phyloP scores from a whole-genome alignment of 1,284 basidiomycete genomes.

The Irpex sp. region DNA sequence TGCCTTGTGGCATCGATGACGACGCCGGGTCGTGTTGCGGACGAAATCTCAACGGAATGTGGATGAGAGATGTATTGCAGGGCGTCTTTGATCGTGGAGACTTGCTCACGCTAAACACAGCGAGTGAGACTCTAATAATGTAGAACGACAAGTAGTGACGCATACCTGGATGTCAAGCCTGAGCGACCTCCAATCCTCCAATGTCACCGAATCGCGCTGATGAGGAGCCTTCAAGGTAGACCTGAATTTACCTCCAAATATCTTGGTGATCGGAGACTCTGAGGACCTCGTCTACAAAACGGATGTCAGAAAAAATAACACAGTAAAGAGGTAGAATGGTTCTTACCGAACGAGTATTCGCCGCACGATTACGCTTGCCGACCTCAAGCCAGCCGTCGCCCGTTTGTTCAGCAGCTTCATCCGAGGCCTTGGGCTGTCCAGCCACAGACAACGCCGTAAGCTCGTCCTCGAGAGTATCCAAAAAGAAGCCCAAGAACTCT shows the following conservation, averaged over 20 bases:
- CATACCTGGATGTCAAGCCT: slow-evolving; percentile 85
- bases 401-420: slow-evolving; percentile 35
- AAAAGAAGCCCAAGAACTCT: slow-evolving; percentile 97
- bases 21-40: slow-evolving; percentile 50
- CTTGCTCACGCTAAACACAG: slow-evolving; percentile 56
- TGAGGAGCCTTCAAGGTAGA: slow-evolving; percentile 81
- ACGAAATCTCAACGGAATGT: slow-evolving; percentile 77
- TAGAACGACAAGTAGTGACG: slow-evolving; percentile 2
- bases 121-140: not conserved
- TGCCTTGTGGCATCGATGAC: slow-evolving; percentile 85
- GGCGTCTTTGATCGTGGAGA: slow-evolving; percentile 83
- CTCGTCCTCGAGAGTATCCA: slow-evolving; percentile 96
- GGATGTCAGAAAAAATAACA: not conserved
- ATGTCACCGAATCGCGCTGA: slow-evolving; percentile 82
- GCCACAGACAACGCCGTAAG: slow-evolving; percentile 57
- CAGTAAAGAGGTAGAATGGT: not conserved
- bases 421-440: slow-evolving; percentile 36
- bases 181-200: slow-evolving; percentile 92
- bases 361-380: slow-evolving; percentile 83
- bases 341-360: slow-evolving; percentile 79
- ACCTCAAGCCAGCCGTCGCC: slow-evolving; percentile 90
- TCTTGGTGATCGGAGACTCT: slow-evolving; percentile 86
- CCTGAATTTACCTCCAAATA: slow-evolving; percentile 95
- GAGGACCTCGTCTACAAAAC: slow-evolving; percentile 65
- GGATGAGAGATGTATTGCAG: slow-evolving; percentile 78